A percentile compares a stretch with the other conserved stretches of the same genome.
These are phyloP conservation scores for Priceomyces melissophilus DNA, from an alignment of 805 yeast genomes.

Conservation along the genomic window DNA sequence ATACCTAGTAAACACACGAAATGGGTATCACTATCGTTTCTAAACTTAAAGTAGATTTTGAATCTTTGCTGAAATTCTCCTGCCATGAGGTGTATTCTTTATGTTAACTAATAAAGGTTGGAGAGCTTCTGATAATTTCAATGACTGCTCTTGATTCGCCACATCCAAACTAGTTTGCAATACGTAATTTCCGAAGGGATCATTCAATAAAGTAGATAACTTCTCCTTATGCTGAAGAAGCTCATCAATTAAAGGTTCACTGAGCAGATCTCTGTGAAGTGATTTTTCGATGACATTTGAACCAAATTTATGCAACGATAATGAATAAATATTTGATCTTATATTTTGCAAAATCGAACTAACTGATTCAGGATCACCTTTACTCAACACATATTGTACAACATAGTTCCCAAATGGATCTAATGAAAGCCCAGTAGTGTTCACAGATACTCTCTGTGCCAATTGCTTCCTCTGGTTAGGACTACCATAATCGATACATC, in stretches of 20 bases:
- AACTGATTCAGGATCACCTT: slow-evolving; percentile 39
- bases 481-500: slow-evolving; percentile 90
- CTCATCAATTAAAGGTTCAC: slow-evolving; percentile 42
- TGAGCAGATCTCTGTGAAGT: slow-evolving; percentile 44
- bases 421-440: slow-evolving; percentile 66
- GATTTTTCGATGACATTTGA: slow-evolving; percentile 59
- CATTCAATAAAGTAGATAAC: slow-evolving; percentile 47
- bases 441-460: slow-evolving; percentile 62
- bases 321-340: slow-evolving; percentile 33
- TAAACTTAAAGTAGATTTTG: slow-evolving; percentile 15
- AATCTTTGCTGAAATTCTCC: slow-evolving; percentile 76
- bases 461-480: slow-evolving; percentile 64
- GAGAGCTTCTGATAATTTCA: slow-evolving; percentile 52
- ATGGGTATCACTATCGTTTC: too few species aligned
- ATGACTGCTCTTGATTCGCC: slow-evolving; percentile 49
- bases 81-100: slow-evolving; percentile 92
- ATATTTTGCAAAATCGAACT: slow-evolving; percentile 33
- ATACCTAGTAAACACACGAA: too few species aligned
- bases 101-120: slow-evolving; percentile 77
- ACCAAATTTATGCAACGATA: slow-evolving; percentile 60
- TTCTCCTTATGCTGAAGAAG: slow-evolving; percentile 34
- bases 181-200: slow-evolving; percentile 59
- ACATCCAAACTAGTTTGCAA: slow-evolving; percentile 59
- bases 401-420: slow-evolving; percentile 98
- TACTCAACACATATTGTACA: slow-evolving; percentile 79